Evolutionary conservation across 495 filamentous ascomycete species (phyloP), one percentile per base, ranked within the genome.

Genomic region (Penicillium pancosmium): DNA sequence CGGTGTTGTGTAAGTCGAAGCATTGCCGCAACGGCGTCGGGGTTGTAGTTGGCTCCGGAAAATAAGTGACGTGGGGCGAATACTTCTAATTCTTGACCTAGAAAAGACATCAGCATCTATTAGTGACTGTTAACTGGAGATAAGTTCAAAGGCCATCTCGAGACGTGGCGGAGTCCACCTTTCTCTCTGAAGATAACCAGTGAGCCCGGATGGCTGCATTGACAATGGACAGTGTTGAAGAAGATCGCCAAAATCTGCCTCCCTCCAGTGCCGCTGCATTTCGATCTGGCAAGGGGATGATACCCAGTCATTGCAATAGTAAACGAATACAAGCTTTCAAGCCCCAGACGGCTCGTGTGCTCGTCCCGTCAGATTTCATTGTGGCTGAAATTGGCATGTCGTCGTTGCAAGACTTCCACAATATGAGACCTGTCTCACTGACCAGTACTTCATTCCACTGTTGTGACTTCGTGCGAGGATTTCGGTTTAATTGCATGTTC

Each of bases 331-430:
- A 61, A 61, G 58, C 47, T 46, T 33, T 50, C 31, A 2, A 34
- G 47, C 47, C 38, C 52, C 19, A 51, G 46, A 16, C 33, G 51
- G 60, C 54, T 55, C 50, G 60, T 58, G 60, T 54, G 27, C 35
- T 38, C 54, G 54, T 43, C 49, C 60, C 55, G 55, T 49, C 60
- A 54, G 55, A 43, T 43, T 25, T 51, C 50, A 50, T n/a, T 21
- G 41, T 16, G 41, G 16, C 41, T 44, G 41, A 8, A 44, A 9
- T 16, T 18, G 41, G 18, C 18, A 44, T 44, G 1, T 19, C 9
- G 15, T 15, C 11, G 5, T n/a, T 40, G 36, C 16, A 16, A 18
- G 41, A 44, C 1, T 44, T 23, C 23, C 2, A 31, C 27, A 1
- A 31, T 8, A 7, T 31, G 27, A 31, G 27, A 31, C 27, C 41